Percentiles rank a stretch among this genome's conserved stretches.
Conservation (phyloP, 495 filamentous ascomycete genomes). For the Massariosphaeria phaeospora region DNA sequence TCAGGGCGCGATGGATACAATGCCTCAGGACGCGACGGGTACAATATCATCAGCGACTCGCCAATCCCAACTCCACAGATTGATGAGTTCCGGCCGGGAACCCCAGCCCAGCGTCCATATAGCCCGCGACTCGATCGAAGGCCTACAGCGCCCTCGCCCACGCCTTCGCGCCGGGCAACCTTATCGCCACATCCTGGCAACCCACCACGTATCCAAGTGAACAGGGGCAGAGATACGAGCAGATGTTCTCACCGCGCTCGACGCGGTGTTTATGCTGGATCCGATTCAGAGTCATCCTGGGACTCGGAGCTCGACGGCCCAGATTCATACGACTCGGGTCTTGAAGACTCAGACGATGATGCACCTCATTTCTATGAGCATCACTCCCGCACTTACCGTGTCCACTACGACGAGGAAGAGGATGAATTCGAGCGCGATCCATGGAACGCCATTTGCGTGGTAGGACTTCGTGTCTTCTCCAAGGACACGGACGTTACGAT, state of each 20-base stretch:
- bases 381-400: neutral
- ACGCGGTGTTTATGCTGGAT: slow-evolving; percentile 12
- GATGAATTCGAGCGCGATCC: slow-evolving; percentile 48
- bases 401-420: slow-evolving; percentile 21
- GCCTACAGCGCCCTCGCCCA: slow-evolving; percentile 10
- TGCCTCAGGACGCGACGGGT: slow-evolving; percentile 22
- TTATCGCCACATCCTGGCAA: slow-evolving; percentile 32
- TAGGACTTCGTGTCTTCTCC: slow-evolving; percentile 71
- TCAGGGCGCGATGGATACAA: slow-evolving; percentile 25
- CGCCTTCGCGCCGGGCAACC: slow-evolving; percentile 28
- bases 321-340: slow-evolving; percentile 23
- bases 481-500: slow-evolving; percentile 52
- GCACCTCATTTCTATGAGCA: slow-evolving; percentile 12
- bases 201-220: slow-evolving; percentile 27
- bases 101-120: slow-evolving; percentile 24
- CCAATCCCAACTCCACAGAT: slow-evolving; percentile 18
- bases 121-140: slow-evolving; percentile 26
- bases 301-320: slow-evolving; percentile 39
- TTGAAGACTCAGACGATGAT: slow-evolving; percentile 14
- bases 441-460: slow-evolving; percentile 82
- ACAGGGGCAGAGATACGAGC: slow-evolving; percentile 17
- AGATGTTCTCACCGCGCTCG: slow-evolving; percentile 19
- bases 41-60: slow-evolving; percentile 25
- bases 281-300: slow-evolving; percentile 39
- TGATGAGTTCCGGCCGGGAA: slow-evolving; percentile 27